Base-by-base conservation (phyloP, 2,329 filamentous ascomycete genomes). In the Clonostachys solani region DNA sequence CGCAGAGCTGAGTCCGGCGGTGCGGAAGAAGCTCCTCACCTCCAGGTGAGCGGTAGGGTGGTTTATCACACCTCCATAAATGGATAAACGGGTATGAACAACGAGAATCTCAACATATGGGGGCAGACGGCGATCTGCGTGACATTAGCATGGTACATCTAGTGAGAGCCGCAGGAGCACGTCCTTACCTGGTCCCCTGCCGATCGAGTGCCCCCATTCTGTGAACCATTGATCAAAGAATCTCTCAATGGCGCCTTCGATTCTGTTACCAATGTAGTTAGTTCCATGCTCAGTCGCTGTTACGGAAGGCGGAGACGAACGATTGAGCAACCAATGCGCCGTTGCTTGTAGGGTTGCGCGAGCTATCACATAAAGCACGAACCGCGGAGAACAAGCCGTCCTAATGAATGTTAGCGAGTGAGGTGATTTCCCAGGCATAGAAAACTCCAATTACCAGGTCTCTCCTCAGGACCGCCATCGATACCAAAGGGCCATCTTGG, bases 31-130 rank as follows among this genome's bases (percentile, higher is more conserved):
- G 33, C 84, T 80, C 19, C 86, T 85, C 1, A 88, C 85, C 59
- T 86, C 82, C 2, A 82, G 67, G 0, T 85, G 83, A 0, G 85
- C 85, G 1, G 83, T 87, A 2, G 83, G 83, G 50, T 89, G 84
- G 54, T 89, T 89, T 57, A 89, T 86, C 12, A 89, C 84, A 49
- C 81, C 83, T 47, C 82, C 81, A 60, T 89, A 89, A 13, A 85
- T 86, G n/a, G 86, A 89, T 2, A 89, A 69, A 23, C 84, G 78
- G 2, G 86, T 89, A 54, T 89, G 86, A 0, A 80, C 86, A 37
- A 87, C 82, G 4, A 89, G 71, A 45, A 89, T 89, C 49, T 89
- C 85, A 23, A 89, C 85, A 51, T 89, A 89, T 0, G 86, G 84
- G 0, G 86, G 86, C 1, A 89, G 73, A 2, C 72, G 72, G 15